Evolutionary conservation across 371 early-diverging fungal genomes (phyloP), one percentile per base, ranked within the genome.

Genomic region (Umbelopsis sp.): DNA sequence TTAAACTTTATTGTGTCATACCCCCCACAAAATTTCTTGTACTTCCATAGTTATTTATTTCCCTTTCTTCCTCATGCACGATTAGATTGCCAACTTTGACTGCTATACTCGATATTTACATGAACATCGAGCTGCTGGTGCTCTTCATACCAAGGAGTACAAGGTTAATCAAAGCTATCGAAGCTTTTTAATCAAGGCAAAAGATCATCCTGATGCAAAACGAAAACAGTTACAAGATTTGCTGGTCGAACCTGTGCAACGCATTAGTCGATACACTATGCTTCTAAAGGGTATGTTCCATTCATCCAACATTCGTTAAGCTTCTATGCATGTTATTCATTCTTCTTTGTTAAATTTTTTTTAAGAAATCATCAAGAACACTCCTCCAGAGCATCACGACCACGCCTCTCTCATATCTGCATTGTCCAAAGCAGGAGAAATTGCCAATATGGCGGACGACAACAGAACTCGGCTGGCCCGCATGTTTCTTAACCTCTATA

Each of bases 371-470:
- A 51, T 83, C 4, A 67, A 72, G n/a, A 57, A 71, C 22, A 83
- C 83, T 14, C 71, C 79, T 2, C 57, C 69, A 62, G 70, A 72
- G 11, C 79, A 79, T 70, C 70, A 67, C 18, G 83, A 83, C 44
- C 77, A 72, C 50, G 57, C 32, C 1, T 76, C 76, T 16, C 67
- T 83, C 44, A 73, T 66, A 14, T 48, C 37, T 37, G 83, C 83
- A 9, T 76, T 70, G 51, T 67, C 69, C 37, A 80, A 79, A 50
- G 71, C 76, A 3, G 70, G 63, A 3, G 72, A 72, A 41, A 83
- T 83, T 32, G 83, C 83, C 22, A 79, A 71, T 4, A 74, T 83
- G 78, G 77, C 74, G 20, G 83, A 80, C 45, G 83, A 83, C 66
- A 71, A 75, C 65, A 73, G 73, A 16, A 83, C 83, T 12, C 80